Conservation (phyloP, 352 stramenopile species). For the Phytophthora citrophthora region DNA sequence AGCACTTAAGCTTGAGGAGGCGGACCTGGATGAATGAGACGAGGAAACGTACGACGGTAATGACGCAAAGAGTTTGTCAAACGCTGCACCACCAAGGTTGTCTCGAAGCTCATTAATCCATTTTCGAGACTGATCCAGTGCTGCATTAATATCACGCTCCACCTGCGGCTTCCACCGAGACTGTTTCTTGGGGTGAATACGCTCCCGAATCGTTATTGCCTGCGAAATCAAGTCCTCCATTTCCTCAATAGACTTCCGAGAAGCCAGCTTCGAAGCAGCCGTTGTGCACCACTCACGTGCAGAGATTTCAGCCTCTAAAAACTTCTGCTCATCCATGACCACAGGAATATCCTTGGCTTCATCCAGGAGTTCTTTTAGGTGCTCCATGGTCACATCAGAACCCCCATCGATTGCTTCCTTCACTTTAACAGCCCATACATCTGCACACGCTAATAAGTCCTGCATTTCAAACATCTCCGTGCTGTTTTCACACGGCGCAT, state of each 20-base stretch:
- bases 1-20: slow-evolving; percentile 17
- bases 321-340: slow-evolving; percentile 88
- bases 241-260: slow-evolving; percentile 67
- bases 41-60: slow-evolving; percentile 34
- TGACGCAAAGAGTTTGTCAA: slow-evolving; percentile 69
- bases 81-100: slow-evolving; percentile 56
- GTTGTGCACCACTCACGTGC: slow-evolving; percentile 80
- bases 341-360: slow-evolving; percentile 88
- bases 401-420: slow-evolving; percentile 78
- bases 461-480: slow-evolving; percentile 91
- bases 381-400: slow-evolving; percentile 67
- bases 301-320: slow-evolving; percentile 76
- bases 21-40: slow-evolving; percentile 32
- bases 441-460: slow-evolving; percentile 85
- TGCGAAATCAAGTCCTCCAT: slow-evolving; percentile 64
- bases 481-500: slow-evolving; percentile 86
- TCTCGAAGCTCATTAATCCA: slow-evolving; percentile 85
- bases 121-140: slow-evolving; percentile 67
- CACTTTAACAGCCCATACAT: slow-evolving; percentile 85
- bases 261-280: slow-evolving; percentile 58
- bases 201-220: slow-evolving; percentile 76
- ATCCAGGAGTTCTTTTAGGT: slow-evolving; percentile 80
- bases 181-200: slow-evolving; percentile 78
- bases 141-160: slow-evolving; percentile 77
- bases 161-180: slow-evolving; percentile 85